These are phyloP conservation scores for Medicago lupulina DNA, from an alignment of 306 rosid genomes.

Conservation along the genomic window DNA sequence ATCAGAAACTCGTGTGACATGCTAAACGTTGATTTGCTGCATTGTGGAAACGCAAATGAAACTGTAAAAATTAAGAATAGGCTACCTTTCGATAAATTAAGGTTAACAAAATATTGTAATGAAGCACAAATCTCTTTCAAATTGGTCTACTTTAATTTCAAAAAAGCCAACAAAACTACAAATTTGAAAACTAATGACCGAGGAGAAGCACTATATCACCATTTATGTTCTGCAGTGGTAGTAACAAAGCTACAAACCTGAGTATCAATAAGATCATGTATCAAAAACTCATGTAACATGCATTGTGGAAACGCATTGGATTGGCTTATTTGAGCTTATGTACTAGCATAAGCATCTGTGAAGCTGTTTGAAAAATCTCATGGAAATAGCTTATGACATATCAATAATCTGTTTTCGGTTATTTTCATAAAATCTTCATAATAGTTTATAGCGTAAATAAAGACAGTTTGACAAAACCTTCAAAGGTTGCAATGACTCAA, in stretches of 20 bases:
- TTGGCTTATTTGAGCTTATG: too few relatives aligned
- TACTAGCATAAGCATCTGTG: too few relatives aligned
- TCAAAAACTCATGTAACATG: too few relatives aligned
- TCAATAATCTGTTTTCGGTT: too few relatives aligned
- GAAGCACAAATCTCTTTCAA: background rate
- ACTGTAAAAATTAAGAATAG: background rate
- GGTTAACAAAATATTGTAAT: background rate
- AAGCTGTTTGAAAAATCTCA: too few relatives aligned
- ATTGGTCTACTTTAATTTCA: conserved; percentile 20
- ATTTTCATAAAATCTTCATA: too few relatives aligned
- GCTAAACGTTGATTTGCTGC: conserved; percentile 5
- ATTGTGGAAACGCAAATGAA: conserved; percentile 10
- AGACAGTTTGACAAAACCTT: background rate
- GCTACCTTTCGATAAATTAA: background rate
- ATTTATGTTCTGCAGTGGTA: conserved; percentile 10
- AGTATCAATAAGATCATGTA: too few relatives aligned
- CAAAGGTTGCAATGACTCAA: conserved; percentile 6
- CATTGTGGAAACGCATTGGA: too few relatives aligned
- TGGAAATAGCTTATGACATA: too few relatives aligned
- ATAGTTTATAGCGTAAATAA: too few relatives aligned
- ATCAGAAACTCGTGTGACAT: conserved; percentile 1
- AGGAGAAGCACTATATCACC: conserved; percentile 24
- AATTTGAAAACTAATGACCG: background rate
- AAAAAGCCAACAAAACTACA: conserved; percentile 22
- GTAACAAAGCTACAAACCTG: background rate